Evolutionary conservation across 495 filamentous ascomycete genomes (phyloP), one percentile per base, ranked within the genome.

Genomic region (Talaromyces ruber): DNA sequence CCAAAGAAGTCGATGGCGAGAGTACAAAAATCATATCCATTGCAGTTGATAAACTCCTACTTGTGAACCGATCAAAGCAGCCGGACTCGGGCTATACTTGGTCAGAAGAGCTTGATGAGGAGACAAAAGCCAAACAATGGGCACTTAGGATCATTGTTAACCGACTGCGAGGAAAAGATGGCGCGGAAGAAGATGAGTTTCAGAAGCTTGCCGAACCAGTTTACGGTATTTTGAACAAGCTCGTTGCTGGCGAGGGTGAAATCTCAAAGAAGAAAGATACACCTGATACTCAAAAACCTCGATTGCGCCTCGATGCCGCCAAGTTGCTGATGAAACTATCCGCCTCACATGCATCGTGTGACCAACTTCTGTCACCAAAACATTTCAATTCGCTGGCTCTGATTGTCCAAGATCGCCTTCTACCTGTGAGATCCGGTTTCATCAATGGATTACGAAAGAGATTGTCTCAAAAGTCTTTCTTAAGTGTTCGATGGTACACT

Each of bases 131-230:
- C 21, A 97, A 98, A 71, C 82, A 85, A 58, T 91, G 92, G 81
- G 90, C 93, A n/a, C 79, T 98, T 34, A 92, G 88, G 67, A 87
- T 91, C 32, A 82, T 97, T 21, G 91, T 96, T 26, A 99, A 97
- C 69, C 84, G 89, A 50, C 79, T 97, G 2, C 85, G 90, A 25
- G 87, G 89, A 21, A 76, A 82, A 60, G 84, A 84, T 21, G 75
- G 79, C 12, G 70, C 77, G 2, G 76, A 78, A n/a, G 69, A 70
- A 24, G 82, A 84, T 18, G 82, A 82, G 56, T 84, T 89, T 63
- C 84, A 84, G 61, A 83, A 85, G 16, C 78, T 84, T 56, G 87
- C 90, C 0, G 64, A 72, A 32, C 84, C 86, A 6, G 86, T 96
- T 0, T 93, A 90, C 74, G 85, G 85, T 66, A 80, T 94, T 12